Evolutionary conservation across 2,329 filamentous ascomycete genomes (phyloP), one percentile per base, ranked within the genome.

Genomic region (Fusarium dlaminii): DNA sequence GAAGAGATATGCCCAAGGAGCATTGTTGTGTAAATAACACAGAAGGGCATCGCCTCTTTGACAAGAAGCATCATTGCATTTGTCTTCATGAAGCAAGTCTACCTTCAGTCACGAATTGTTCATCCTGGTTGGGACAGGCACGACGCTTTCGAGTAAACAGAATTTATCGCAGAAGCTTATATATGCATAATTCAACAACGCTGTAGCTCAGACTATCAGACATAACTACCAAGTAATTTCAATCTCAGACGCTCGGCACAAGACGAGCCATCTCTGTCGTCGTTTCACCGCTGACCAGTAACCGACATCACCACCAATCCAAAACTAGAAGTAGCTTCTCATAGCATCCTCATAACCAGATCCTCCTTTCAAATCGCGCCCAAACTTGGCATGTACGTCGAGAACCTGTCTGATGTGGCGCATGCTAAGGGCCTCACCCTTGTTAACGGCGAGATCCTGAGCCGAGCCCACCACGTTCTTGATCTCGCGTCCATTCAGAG

Each of bases 391-490:
- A 30, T 93, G 92, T 5, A 97, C 94, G 48, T 95, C 93, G n/a
- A 98, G 87, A 18, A 97, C 94, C 70, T 94, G 90, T 75, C 89
- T 90, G 80, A 98, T 92, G 78, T 97, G 94, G 56, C 87, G 87
- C 92, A 97, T 95, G 61, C 89, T 89, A 37, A 98, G 87, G 8
- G 89, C 85, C 67, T 91, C 89, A 32, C 89, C 86, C 81, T 95
- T 93, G 73, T 94, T 93, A 49, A 96, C 88, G 4, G 95, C 94
- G 22, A 98, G 87, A 1, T 93, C 93, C 82, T 97, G 94, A 5
- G 94, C 94, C 1, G 93, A 95, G 63, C 93, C 90, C 55, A 97
- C 91, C 17, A 92, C 92, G 80, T 97, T 97, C 86, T 97, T 97
- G 86, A 97, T 97, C 89, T 95, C 86, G 24, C 87, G 84, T 17